Evolutionary conservation across 495 filamentous ascomycete genomes (phyloP), one percentile per base, ranked within the genome.

Genomic region (Aspergillus egyptiacus): DNA sequence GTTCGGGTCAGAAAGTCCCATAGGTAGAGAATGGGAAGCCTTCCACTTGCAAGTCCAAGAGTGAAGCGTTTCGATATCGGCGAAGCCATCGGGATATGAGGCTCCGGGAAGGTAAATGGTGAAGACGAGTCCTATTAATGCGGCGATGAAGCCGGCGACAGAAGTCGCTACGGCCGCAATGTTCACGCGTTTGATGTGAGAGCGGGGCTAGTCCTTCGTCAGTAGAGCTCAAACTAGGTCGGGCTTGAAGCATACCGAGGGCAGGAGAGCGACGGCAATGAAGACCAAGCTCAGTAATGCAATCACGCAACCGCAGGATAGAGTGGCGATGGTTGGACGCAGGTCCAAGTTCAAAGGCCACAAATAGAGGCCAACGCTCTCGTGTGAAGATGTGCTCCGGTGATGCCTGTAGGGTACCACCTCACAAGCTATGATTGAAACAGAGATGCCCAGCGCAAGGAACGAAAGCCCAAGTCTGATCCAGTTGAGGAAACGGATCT

Each of bases 21-120:
- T 20, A 13, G 39, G 43, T 7, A 31, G n/a, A 15, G 45, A 46
- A 8, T 45, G 56, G 2, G 41, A 40, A 1, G 32, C 35, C 24
- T 68, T 65, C 70, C 72, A 76, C 53, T 75, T 76, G 60, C 75
- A 78, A 5, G 74, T 75, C 75, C 75, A 78, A 40, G 67, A 72
- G 20, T 71, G 62, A 13, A 78, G 60, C 8, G 72, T 77, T 46
- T 76, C 74, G 15, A 64, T 63, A 1, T 55, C 32, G 48, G 53
- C 63, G 48, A 71, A 72, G 20, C 63, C 65, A 15, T 37, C 63
- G 10, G 68, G 65, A 32, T 65, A 63, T 1, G 59, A 55, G 14
- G 73, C 66, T 6, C 65, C 67, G 0, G 71, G 69, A 7, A 65
- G 64, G 48, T 72, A 67, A 24, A 74, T 68, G 19, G 61, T 63